Evolutionary conservation across 495 filamentous ascomycete species (phyloP), one percentile per base, ranked within the genome.

Genomic region (Hypoxylon rickii): DNA sequence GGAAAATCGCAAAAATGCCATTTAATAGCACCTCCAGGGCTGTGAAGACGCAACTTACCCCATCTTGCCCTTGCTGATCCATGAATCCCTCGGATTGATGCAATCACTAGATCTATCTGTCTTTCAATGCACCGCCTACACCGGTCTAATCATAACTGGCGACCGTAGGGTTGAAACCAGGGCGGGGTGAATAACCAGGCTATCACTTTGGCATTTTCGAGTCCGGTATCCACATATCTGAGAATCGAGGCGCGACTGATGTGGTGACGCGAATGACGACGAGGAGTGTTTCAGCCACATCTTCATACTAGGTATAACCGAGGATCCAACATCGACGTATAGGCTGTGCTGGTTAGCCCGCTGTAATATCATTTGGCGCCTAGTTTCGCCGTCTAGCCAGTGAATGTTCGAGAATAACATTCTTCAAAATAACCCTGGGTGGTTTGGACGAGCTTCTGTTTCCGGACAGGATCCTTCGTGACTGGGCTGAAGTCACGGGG

Each of bases 201-300:
- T 10, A 29, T 18, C 12, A 37, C 42, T 3, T 31, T 47, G 51
- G 31, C 29, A 62, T 56, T 52, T 31, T 24, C 31, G 29, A 37
- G 34, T 45, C 18, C 38, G 44, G 40, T 44, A 50, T 50, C 21
- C 32, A 22, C 19, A 33, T 8, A 3, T 22, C 46, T 38, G 38
- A 36, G 29, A 56, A 42, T 52, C 18, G 16, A 31, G 41, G 38
- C 22, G 38, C 52, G 36, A 37, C 39, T 16, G 40, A 50, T 31
- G 33, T 26, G 43, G 22, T 10, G 36, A 32, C 36, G 34, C 16
- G 17, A n/a, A 31, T 33, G 40, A 41, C 31, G 3, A 48, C 4
- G 21, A 16, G 15, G 31, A 17, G 24, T 13, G 59, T 63, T 63
- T 63, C 59, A 63, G 59, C 59, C 59, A 63, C 39, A 57, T 39